Percentiles rank a stretch among this genome's conserved stretches.
Evolutionary conservation across 2,329 filamentous ascomycete species (phyloP).

Genomic region (Aspergillus sp.): DNA sequence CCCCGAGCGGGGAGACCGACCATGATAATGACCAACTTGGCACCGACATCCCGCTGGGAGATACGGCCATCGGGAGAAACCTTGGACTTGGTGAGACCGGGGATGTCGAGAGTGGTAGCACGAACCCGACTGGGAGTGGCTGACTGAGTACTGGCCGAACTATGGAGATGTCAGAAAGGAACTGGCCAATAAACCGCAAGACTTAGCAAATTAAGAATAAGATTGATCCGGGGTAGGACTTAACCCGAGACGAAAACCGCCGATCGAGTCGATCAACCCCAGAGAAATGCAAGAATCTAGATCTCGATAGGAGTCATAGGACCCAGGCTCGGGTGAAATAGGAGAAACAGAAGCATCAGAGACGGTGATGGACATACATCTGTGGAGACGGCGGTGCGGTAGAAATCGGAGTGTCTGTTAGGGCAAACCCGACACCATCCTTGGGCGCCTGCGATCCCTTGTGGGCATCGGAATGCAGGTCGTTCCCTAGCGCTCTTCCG

Average conservation of each 20-base stretch:
- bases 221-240: slow-evolving; percentile 1
- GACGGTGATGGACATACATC: slow-evolving; percentile 45
- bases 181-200: neutral
- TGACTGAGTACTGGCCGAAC: slow-evolving; percentile 16
- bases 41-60: slow-evolving; percentile 85
- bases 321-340: slow-evolving; percentile 13
- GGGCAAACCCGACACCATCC: slow-evolving; percentile 48
- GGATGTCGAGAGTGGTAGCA: slow-evolving; percentile 93
- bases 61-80: slow-evolving; percentile 95
- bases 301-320: slow-evolving; percentile 1
- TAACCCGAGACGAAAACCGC: slow-evolving; percentile 7
- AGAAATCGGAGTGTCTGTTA: slow-evolving; percentile 60
- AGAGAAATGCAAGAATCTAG: slow-evolving; percentile 6
- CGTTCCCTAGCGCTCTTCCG: slow-evolving; percentile 39
- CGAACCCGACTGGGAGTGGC: slow-evolving; percentile 74
- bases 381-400: slow-evolving; percentile 60
- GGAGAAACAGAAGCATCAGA: slow-evolving; percentile 2
- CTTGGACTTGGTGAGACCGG: slow-evolving; percentile 89
- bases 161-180: slow-evolving; percentile 6
- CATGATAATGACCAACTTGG: slow-evolving; percentile 98
- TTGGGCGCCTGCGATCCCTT: slow-evolving; percentile 30
- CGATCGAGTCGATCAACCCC: slow-evolving; percentile 1
- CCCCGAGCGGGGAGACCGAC: slow-evolving; percentile 90
- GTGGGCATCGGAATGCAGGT: slow-evolving; percentile 35
- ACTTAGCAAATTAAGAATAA: neutral